Conservation (phyloP, 2,329 filamentous ascomycete genomes). For the Ascochyta pisi region DNA sequence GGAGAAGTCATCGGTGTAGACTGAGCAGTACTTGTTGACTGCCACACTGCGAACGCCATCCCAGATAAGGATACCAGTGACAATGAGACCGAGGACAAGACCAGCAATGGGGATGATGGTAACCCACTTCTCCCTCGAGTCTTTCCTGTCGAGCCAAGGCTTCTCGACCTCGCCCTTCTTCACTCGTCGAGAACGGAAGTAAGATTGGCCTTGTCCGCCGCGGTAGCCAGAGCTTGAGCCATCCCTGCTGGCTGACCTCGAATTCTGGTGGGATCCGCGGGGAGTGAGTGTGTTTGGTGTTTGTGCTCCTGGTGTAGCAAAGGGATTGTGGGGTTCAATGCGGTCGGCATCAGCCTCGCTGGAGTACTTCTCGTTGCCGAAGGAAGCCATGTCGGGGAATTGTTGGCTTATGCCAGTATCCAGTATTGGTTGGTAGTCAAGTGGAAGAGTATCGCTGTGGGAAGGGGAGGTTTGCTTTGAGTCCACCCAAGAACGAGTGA, state of each 20-base stretch:
- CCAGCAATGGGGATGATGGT: constrained; percentile 79
- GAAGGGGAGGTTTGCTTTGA: constrained; percentile 1
- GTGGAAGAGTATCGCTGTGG: constrained; percentile 1
- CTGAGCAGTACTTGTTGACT: constrained; percentile 74
- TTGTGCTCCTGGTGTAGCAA: constrained; percentile 22
- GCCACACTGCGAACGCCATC: constrained; percentile 75
- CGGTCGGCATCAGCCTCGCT: constrained; percentile 13
- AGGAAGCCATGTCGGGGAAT: constrained; percentile 11
- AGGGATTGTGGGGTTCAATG: constrained; percentile 23
- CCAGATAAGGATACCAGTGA: constrained; percentile 76
- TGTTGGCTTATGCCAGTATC: constrained; percentile 3
- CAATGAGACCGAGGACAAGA: constrained; percentile 69
- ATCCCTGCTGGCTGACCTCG: constrained; percentile 16
- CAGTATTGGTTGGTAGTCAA: background rate
- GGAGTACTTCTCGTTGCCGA: constrained; percentile 18
- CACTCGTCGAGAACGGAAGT: constrained; percentile 77
- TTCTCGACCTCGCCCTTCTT: constrained; percentile 76
- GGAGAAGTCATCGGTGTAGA: constrained; percentile 71
- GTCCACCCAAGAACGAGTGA: constrained; percentile 15
- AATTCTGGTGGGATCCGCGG: constrained; percentile 16
- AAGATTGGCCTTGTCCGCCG: constrained; percentile 17
- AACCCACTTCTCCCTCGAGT: constrained; percentile 85
- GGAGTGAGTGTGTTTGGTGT: constrained; percentile 21
- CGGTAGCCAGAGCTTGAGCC: constrained; percentile 20
- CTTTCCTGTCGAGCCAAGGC: constrained; percentile 76